A percentile compares a stretch with the other conserved stretches of the same genome.
phyloP scores from a whole-genome alignment of 225 moss, liverwort and hornwort genomes.

The Pseudisothecium myosuroides region DNA sequence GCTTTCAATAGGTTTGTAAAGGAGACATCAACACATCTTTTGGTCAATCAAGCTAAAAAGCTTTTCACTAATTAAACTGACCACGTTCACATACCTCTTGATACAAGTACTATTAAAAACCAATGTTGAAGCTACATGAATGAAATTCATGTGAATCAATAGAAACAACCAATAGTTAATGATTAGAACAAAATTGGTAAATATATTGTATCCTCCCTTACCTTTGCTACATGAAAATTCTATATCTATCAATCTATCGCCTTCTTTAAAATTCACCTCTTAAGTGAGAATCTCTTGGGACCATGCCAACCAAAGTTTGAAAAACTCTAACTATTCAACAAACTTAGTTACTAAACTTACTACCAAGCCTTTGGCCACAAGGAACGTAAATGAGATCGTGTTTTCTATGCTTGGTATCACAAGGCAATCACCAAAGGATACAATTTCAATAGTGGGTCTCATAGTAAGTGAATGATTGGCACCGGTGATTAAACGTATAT shows the following conservation, averaged over 20 bases:
- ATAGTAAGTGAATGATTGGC: accelerated
- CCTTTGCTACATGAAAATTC: not conserved
- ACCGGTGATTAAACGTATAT: too few relatives aligned
- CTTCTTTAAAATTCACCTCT: not conserved
- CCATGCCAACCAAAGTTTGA: not conserved
- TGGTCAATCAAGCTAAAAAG: not conserved
- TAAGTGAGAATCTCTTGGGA: not conserved
- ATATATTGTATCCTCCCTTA: not conserved
- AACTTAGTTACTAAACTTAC: not conserved
- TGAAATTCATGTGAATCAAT: too few relatives aligned
- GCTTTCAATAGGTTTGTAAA: not conserved
- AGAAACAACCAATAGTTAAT: not conserved
- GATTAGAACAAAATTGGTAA: not conserved
- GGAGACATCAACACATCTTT: not conserved
- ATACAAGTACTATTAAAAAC: too few relatives aligned
- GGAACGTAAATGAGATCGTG: not conserved
- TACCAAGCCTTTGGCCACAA: not conserved
- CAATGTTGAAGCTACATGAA: not conserved
- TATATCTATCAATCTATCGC: not conserved
- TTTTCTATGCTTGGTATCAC: too few relatives aligned
- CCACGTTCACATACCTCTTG: not conserved
- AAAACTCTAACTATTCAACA: accelerated
- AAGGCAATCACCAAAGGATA: too few relatives aligned
- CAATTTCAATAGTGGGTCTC: not conserved
- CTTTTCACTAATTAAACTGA: not conserved